A percentile compares a stretch with the other conserved stretches of the same genome.
Evolutionary conservation across 1,284 basidiomycete species (phyloP).

Genomic region (Trametes versicolor): DNA sequence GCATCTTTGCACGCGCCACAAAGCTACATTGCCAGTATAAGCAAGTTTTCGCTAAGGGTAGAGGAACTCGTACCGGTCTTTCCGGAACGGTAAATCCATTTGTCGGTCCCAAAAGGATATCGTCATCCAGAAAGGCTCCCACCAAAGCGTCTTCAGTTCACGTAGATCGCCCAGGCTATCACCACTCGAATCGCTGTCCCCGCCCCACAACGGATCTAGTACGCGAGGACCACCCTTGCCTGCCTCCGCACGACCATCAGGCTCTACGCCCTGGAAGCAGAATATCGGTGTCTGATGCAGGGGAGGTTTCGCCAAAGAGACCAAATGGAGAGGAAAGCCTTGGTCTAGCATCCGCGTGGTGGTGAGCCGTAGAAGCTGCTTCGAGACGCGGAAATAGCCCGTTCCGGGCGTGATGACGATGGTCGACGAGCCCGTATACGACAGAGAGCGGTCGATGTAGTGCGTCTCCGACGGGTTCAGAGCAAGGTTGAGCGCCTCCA

Average conservation of each 20-base stretch:
- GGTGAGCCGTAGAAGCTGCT: slow-evolving; percentile 89
- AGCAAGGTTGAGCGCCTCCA: slow-evolving; percentile 94
- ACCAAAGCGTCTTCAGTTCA: slow-evolving; percentile 75
- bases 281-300: slow-evolving; percentile 93
- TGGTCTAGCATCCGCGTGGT: slow-evolving; percentile 97
- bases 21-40: slow-evolving; percentile 61
- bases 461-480: slow-evolving; percentile 95
- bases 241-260: slow-evolving; percentile 53
- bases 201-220: slow-evolving; percentile 86
- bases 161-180: slow-evolving; percentile 36
- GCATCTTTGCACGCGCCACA: slow-evolving; percentile 91
- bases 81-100: slow-evolving; percentile 87
- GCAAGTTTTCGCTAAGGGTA: background rate
- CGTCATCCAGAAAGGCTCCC: slow-evolving; percentile 88
- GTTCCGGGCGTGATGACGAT: slow-evolving; percentile 94
- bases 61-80: slow-evolving; percentile 68
- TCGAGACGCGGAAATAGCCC: slow-evolving; percentile 93
- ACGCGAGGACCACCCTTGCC: slow-evolving; percentile 58
- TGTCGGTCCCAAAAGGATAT: slow-evolving; percentile 88
- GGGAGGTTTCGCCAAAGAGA: slow-evolving; percentile 93
- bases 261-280: slow-evolving; percentile 74
- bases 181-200: slow-evolving; percentile 57
- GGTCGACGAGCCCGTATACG: slow-evolving; percentile 89
- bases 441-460: slow-evolving; percentile 95
- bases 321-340: slow-evolving; percentile 90